These are phyloP conservation scores for Lasiodiplodia theobromae DNA, from an alignment of 2,329 filamentous ascomycete genomes.

Conservation along the genomic window DNA sequence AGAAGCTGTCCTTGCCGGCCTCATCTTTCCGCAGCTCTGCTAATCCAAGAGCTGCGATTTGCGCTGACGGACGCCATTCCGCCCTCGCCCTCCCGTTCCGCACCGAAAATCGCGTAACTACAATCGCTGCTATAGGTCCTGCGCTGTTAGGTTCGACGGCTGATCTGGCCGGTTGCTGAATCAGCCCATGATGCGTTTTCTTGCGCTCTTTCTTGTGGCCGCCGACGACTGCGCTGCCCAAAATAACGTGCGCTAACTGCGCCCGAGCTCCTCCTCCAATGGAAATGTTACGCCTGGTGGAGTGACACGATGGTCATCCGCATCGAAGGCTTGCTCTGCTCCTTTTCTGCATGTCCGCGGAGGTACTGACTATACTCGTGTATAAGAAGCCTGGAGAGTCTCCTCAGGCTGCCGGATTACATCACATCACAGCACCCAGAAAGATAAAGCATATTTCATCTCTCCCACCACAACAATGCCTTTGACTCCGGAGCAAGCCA, in stretches of 20 bases:
- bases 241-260: neutral
- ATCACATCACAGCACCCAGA: neutral
- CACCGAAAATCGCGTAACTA: constrained; percentile 25
- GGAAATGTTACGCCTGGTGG: constrained; percentile 13
- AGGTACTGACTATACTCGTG: neutral
- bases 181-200: neutral
- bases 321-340: neutral
- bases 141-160: neutral
- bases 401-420: neutral
- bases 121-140: constrained; percentile 21
- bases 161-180: neutral
- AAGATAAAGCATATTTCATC: neutral
- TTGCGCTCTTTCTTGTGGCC: neutral
- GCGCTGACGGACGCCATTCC: neutral
- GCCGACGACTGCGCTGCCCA: neutral
- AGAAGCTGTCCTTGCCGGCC: constrained; percentile 2
- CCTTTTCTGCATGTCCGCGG: constrained; percentile 26
- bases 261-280: constrained; percentile 1
- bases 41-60: neutral
- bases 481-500: constrained; percentile 67
- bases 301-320: constrained; percentile 18
- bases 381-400: constrained; percentile 6
- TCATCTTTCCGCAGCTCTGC: neutral
- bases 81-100: constrained; percentile 1
- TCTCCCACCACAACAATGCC: neutral